A percentile compares a stretch with the other conserved stretches of the same genome.
phyloP scores from a whole-genome alignment of 106 monocot genomes.

The Apostasia ramifera region DNA sequence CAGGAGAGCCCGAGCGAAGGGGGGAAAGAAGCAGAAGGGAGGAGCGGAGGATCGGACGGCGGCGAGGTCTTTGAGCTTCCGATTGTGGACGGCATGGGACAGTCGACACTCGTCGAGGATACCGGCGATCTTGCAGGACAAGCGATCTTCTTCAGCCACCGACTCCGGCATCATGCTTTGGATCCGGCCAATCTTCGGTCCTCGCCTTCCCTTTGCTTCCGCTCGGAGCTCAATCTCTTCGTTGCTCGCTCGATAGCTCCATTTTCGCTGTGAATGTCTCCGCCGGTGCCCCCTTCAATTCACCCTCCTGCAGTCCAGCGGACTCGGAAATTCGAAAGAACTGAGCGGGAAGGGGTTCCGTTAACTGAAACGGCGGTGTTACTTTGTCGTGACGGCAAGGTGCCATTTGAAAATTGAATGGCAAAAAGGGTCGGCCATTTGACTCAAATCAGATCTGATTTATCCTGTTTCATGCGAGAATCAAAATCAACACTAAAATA shows the following conservation, averaged over 20 bases:
- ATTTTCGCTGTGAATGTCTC: too few relatives aligned
- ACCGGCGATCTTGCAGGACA: constrained; percentile 40
- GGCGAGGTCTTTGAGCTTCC: constrained; percentile 69
- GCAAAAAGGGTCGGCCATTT: too few relatives aligned
- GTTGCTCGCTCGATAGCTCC: not conserved
- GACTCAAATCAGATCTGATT: too few relatives aligned
- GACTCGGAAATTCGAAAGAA: not conserved
- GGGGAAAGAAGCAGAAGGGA: constrained; percentile 26
- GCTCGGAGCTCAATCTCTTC: not conserved
- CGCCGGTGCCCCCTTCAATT: too few relatives aligned
- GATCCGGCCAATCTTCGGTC: not conserved
- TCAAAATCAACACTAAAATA: too few relatives aligned
- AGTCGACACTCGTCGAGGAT: constrained; percentile 72
- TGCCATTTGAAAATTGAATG: too few relatives aligned
- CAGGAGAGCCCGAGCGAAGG: constrained; percentile 47
- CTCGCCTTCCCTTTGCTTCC: not conserved
- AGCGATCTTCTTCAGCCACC: not conserved
- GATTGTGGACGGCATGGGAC: constrained; percentile 62
- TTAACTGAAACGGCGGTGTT: constrained; percentile 1
- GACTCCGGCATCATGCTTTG: not conserved
- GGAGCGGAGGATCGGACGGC: constrained; percentile 32
- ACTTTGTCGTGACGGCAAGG: too few relatives aligned
- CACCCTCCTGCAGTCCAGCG: too few relatives aligned
- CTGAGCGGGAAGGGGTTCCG: constrained; percentile 6
- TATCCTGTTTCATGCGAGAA: too few relatives aligned